Evolutionary conservation across 331 rosid species (phyloP), one percentile per base, ranked within the genome.

Genomic region (Malus hybrid): DNA sequence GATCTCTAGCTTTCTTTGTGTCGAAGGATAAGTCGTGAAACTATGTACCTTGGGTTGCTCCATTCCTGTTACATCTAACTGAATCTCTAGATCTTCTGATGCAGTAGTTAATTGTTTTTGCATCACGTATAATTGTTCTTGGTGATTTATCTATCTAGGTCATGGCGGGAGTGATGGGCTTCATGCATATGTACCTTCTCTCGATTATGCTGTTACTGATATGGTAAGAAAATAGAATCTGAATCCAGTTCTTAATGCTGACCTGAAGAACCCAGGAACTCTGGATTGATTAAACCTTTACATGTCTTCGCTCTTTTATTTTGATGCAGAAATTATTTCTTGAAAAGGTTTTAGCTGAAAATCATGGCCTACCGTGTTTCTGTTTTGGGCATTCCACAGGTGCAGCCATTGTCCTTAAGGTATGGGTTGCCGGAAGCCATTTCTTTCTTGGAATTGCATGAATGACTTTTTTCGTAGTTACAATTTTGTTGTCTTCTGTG

Each of bases 341-440:
- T 57, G 93, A 88, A 80, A 94, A 90, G 86, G 62, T 90, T 85
- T 22, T 83, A 56, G 82, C 79, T 14, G 97, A 92, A 61, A 86
- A 88, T 77, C 90, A 87, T 4, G 96, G 89, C 9, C 83, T 87
- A 50, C 97, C 97, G 16, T 90, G 93, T 79, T 94, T 94, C 79
- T 92, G 91, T 81, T 92, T 86, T 79, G 99, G 92, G 68, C 99
- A 94, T 83, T 94, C 99, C 61, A 94, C 99, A 8, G 97, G 99
- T 48, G 93, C 83, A 66, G 93, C 97, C 50, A 92, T 92, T 65
- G 65, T 89, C 66, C 87, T 92, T 5, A 92, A 89, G 97, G 97
- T 92, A 76, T 24, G 15, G 6, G 11, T 11, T 68, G 60, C 26
- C 30, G 6, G 70, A 28, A 63, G 73, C 22, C 46, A 33, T 30